Conservation (phyloP, 2,329 filamentous ascomycete species). For the Diaporthe vexans region DNA sequence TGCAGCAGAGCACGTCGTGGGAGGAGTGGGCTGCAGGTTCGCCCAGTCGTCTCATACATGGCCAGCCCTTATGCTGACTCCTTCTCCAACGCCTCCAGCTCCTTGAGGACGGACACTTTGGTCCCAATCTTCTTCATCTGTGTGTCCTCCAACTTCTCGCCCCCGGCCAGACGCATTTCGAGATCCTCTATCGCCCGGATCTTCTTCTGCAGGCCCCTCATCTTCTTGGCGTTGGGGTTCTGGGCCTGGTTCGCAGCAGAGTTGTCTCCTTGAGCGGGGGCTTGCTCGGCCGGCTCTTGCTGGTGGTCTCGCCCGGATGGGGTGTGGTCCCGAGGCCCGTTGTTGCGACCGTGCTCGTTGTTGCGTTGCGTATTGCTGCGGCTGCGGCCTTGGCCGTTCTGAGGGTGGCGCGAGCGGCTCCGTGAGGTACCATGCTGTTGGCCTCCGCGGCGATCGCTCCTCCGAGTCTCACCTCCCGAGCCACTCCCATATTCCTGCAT, state of each 20-base stretch:
- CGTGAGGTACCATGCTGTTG: slow-evolving; percentile 58
- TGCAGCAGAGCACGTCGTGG: background rate
- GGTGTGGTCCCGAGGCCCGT: slow-evolving; percentile 49
- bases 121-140: slow-evolving; percentile 98
- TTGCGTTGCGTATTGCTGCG: slow-evolving; percentile 64
- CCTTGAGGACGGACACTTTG: slow-evolving; percentile 85
- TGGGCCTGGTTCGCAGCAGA: slow-evolving; percentile 58
- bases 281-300: slow-evolving; percentile 46
- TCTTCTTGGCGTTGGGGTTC: slow-evolving; percentile 92
- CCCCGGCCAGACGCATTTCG: slow-evolving; percentile 94
- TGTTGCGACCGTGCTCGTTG: slow-evolving; percentile 33
- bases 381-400: slow-evolving; percentile 63
- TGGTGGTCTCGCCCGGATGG: slow-evolving; percentile 48
- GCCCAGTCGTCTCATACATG: background rate
- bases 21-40: background rate
- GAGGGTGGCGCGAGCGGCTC: slow-evolving; percentile 67
- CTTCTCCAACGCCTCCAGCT: slow-evolving; percentile 75
- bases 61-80: slow-evolving; percentile 43
- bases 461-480: slow-evolving; percentile 68
- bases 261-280: slow-evolving; percentile 50
- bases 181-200: slow-evolving; percentile 97
- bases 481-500: slow-evolving; percentile 57
- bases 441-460: slow-evolving; percentile 74
- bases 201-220: slow-evolving; percentile 95
- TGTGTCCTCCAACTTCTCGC: slow-evolving; percentile 97